Base-by-base conservation (phyloP, 2,329 filamentous ascomycete genomes). In the Macrophomina tecta region DNA sequence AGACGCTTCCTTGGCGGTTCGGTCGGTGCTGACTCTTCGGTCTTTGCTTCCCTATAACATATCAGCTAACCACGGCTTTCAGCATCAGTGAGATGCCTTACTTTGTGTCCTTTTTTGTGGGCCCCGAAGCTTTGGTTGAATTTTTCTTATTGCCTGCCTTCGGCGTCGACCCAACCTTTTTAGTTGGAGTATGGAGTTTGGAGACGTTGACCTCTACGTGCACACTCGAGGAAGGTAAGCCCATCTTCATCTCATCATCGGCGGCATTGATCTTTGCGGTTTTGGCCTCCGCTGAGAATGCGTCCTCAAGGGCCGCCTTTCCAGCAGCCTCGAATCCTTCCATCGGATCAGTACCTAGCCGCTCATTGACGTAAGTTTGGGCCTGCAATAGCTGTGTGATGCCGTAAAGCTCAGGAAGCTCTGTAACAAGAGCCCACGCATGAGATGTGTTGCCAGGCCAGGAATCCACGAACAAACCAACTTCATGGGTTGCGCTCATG, bases 401-500 rank as follows among this genome's bases (percentile, higher is more conserved):
- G 0, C 89, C 88, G 28, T 89, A 80, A 36, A 90, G 79, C 1
- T 87, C 74, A 1, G 85, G 84, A 18, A 81, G 78, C 7, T 81
- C 72, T 0, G 79, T 77, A 9, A 72, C 73, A 36, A 97, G 84
- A 0, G 91, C 88, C 90, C 93, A 97, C 3, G 85, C 82, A 16
- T 81, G 76, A 2, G 86, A 85, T 3, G 85, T 84, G 0, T 85
- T 82, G 11, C 82, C 81, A 0, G 92, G 90, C 73, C 94, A 93
- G 36, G 86, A 79, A 2, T 86, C 75, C 2, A 97, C 79, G 67
- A 89, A 91, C 11, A 97, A 77, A 0, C 93, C 93, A 67, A 97
- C 84, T 74, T 97, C 92, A 71, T 94, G 91, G 28, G 88, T 89
- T 32, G 82, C 78, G 67, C 90, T 91, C 72, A 93, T 88, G 0